Conservation (phyloP, 352 stramenopile species). For the Pythium volutum region DNA sequence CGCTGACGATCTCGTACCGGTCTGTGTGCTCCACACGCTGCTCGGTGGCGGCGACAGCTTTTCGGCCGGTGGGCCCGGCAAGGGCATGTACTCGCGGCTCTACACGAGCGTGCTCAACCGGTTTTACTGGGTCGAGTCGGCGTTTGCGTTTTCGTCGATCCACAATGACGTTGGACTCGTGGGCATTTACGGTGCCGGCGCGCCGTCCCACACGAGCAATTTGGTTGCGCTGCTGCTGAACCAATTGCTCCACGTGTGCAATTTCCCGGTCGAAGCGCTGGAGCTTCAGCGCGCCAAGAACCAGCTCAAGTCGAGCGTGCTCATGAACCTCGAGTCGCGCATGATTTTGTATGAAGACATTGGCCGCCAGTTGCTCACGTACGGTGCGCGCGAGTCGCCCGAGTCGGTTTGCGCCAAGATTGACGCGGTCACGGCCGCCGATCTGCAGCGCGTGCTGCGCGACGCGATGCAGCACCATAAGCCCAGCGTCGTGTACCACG, state of each 20-base stretch:
- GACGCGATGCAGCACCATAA: constrained; percentile 70
- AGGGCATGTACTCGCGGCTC: constrained; percentile 99
- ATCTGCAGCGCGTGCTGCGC: constrained; percentile 80
- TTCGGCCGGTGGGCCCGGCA: constrained; percentile 97
- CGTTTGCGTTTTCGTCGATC: constrained; percentile 96
- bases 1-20: constrained; percentile 93
- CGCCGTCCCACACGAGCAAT: constrained; percentile 87
- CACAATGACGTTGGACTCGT: constrained; percentile 94
- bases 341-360: constrained; percentile 99
- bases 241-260: constrained; percentile 90
- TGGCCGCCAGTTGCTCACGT: constrained; percentile 96
- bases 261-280: constrained; percentile 60
- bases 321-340: constrained; percentile 98
- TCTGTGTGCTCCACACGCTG: constrained; percentile 97
- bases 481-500: constrained; percentile 83
- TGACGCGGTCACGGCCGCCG: constrained; percentile 80
- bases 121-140: constrained; percentile 98
- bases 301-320: constrained; percentile 98
- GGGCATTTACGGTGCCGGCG: constrained; percentile 91
- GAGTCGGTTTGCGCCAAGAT: constrained; percentile 87
- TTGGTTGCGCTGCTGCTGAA: constrained; percentile 92
- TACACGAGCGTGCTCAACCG: constrained; percentile 98
- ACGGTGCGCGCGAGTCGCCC: constrained; percentile 91
- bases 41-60: constrained; percentile 98
- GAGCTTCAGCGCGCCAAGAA: constrained; percentile 97